These are phyloP conservation scores for Rhodotorula sp. DNA, from an alignment of 1,284 basidiomycete genomes.

Conservation along the genomic window DNA sequence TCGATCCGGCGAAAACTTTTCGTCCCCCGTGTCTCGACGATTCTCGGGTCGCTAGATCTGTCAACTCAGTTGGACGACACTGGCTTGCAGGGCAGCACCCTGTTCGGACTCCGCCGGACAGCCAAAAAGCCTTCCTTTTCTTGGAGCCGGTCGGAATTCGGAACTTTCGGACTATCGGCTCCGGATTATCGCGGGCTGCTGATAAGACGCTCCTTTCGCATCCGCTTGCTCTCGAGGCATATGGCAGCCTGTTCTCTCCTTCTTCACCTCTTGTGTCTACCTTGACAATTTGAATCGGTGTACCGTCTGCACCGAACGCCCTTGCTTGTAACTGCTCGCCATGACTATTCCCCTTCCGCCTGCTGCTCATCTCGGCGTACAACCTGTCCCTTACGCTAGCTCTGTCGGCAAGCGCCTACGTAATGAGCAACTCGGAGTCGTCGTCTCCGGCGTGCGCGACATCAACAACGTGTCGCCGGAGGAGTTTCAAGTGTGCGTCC, in stretches of 20 bases:
- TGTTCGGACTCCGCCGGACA: no score
- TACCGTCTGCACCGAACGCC: neutral
- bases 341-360: slow-evolving; percentile 2
- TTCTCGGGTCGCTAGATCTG: no score
- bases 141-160: neutral
- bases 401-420: slow-evolving; percentile 3
- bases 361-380: neutral
- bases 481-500: slow-evolving; percentile 23
- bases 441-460: slow-evolving; percentile 31
- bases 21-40: no score
- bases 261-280: neutral
- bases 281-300: neutral
- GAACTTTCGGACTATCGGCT: neutral
- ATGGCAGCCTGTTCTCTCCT: neutral
- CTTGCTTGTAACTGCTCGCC: neutral
- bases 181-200: neutral
- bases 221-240: neutral
- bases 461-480: slow-evolving; percentile 27
- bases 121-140: no score
- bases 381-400: slow-evolving; percentile 19
- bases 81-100: no score
- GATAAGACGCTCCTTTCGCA: neutral
- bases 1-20: no score
- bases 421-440: slow-evolving; percentile 26
- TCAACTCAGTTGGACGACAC: no score